Base-by-base conservation (phyloP, 495 filamentous ascomycete genomes). In the Aspergillus panamensis region DNA sequence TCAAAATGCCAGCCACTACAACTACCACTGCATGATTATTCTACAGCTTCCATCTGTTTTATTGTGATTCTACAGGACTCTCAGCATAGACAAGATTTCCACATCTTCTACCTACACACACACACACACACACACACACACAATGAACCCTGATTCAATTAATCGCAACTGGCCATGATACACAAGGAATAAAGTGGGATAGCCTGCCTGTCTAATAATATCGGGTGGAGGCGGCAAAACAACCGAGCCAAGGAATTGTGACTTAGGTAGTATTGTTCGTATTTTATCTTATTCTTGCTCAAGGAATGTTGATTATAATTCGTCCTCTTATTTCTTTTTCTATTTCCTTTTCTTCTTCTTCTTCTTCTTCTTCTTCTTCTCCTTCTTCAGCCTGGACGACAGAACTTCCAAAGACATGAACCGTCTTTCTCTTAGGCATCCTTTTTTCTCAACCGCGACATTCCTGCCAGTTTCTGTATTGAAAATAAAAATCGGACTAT, bases 181-280 rank as follows among this genome's bases (percentile, higher is more conserved):
- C 42, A 45, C 19, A 45, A 20, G 8, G 17, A 20, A 20, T 20
- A 45, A 21, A 45, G 42, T 45, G 42, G 42, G 42, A 45, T 17
- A 45, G 42, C 16, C 51, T 37, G 16, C 29, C 32, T n/a, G 25
- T 53, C 19, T 12, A 40, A 42, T 52, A 19, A 13, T 14, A 33
- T 58, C 56, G 56, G 56, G 56, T 58, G 56, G 56, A 58, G 56
- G 58, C 58, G 58, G 58, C 58, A 51, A 54, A 54, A 44, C 44
- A 50, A 21, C 58, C 52, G 20, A 54, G 58, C 58, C 57, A 60
- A 60, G 50, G 50, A 39, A 39, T 39, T 52, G 14, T n/a, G 35
- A 39, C 10, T n/a, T 13, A n/a, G 10, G 10, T 39, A 39, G 5
- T n/a, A 13, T 39, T 39, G 35, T 39, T 25, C 35, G 51, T 48